Percentiles rank a stretch among this genome's conserved stretches.
These are phyloP conservation scores for Lablab purpureus DNA, from an alignment of 306 rosid genomes.

Conservation along the genomic window DNA sequence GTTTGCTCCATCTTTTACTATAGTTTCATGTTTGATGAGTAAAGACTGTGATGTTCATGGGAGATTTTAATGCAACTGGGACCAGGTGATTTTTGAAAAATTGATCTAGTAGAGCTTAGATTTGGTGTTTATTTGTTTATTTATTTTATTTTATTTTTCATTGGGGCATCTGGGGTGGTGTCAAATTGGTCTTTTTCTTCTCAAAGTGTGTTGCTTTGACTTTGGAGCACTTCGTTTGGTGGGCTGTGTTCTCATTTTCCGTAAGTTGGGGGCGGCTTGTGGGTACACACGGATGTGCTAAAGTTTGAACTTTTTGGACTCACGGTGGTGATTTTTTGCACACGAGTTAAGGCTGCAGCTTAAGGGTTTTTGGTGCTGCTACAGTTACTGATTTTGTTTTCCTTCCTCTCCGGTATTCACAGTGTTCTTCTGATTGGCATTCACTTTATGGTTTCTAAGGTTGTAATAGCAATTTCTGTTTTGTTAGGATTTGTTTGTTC, in stretches of 20 bases:
- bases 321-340: slow-evolving; percentile 30
- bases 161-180: slow-evolving; percentile 49
- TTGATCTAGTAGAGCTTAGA: slow-evolving; percentile 45
- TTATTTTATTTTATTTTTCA: neutral
- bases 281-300: slow-evolving; percentile 44
- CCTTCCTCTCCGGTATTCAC: neutral
- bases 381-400: slow-evolving; percentile 19
- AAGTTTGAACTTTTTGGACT: slow-evolving; percentile 39
- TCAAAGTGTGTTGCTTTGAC: slow-evolving; percentile 54
- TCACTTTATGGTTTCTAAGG: slow-evolving; percentile 3
- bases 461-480: slow-evolving; percentile 26
- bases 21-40: slow-evolving; percentile 21
- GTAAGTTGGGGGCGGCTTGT: slow-evolving; percentile 34
- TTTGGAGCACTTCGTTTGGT: slow-evolving; percentile 43
- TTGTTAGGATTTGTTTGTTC: slow-evolving; percentile 3
- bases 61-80: slow-evolving; percentile 36
- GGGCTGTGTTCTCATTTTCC: slow-evolving; percentile 37
- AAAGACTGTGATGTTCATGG: neutral
- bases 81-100: slow-evolving; percentile 6
- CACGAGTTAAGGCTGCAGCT: slow-evolving; percentile 22
- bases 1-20: slow-evolving; percentile 46
- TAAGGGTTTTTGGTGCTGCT: slow-evolving; percentile 33
- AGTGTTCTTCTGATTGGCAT: slow-evolving; percentile 21
- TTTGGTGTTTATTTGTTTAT: neutral
- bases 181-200: slow-evolving; percentile 48